These are phyloP conservation scores for Seiridium unicorne DNA, from an alignment of 2,329 filamentous ascomycete genomes.

Conservation along the genomic window DNA sequence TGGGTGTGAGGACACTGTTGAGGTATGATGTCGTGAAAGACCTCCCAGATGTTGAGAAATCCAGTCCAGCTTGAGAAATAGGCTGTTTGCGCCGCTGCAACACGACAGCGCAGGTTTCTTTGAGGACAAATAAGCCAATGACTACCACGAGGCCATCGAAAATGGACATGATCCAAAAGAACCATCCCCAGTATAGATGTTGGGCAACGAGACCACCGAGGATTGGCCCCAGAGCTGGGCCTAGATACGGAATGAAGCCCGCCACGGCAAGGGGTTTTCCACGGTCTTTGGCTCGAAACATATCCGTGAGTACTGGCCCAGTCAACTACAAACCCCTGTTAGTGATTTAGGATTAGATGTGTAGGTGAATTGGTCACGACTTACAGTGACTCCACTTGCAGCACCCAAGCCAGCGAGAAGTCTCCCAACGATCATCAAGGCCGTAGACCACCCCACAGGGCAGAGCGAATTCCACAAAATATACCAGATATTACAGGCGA, in stretches of 20 bases:
- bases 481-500: slow-evolving; percentile 29
- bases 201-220: slow-evolving; percentile 65
- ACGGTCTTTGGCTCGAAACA: slow-evolving; percentile 32
- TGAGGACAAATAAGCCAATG: background rate
- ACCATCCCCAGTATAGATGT: slow-evolving; percentile 65
- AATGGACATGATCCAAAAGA: slow-evolving; percentile 66
- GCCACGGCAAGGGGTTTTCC: slow-evolving; percentile 34
- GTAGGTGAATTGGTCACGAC: background rate
- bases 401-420: slow-evolving; percentile 27
- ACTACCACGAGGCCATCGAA: background rate
- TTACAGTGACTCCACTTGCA: slow-evolving; percentile 26
- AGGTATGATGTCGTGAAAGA: background rate
- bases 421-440: slow-evolving; percentile 28
- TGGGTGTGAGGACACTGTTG: slow-evolving; percentile 11
- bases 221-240: slow-evolving; percentile 66
- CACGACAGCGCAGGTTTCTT: background rate
- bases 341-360: background rate
- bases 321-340: slow-evolving; percentile 22
- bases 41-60: slow-evolving; percentile 24
- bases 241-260: slow-evolving; percentile 39
- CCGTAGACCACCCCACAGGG: slow-evolving; percentile 26
- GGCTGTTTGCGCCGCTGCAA: background rate
- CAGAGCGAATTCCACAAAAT: slow-evolving; percentile 35
- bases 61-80: slow-evolving; percentile 42
- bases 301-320: slow-evolving; percentile 32